These are phyloP conservation scores for Aspergillus thermomutatus DNA, from an alignment of 2,329 filamentous ascomycete genomes.

Conservation along the genomic window DNA sequence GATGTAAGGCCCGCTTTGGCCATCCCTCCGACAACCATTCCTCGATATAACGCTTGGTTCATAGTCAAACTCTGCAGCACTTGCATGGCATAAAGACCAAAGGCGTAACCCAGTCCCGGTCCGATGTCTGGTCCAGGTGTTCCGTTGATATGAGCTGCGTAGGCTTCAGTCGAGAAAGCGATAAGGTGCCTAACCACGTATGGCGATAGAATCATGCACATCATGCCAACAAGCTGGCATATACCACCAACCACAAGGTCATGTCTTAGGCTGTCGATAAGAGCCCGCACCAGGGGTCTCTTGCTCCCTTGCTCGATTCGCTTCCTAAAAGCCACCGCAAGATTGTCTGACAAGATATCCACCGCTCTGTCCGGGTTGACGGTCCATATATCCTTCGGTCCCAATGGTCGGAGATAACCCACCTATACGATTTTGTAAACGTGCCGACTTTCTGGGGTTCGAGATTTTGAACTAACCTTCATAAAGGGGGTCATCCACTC, in stretches of 20 bases:
- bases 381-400: constrained; percentile 80
- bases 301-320: constrained; percentile 66
- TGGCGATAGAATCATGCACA: constrained; percentile 75
- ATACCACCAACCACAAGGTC: constrained; percentile 85
- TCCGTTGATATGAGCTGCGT: constrained; percentile 55
- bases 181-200: constrained; percentile 86
- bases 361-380: constrained; percentile 79
- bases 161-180: constrained; percentile 77
- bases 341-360: constrained; percentile 63
- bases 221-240: constrained; percentile 68
- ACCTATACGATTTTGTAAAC: constrained; percentile 46
- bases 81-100: constrained; percentile 86
- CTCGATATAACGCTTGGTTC: constrained; percentile 89
- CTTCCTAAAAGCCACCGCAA: constrained; percentile 66
- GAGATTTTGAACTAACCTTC: constrained; percentile 52
- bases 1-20: constrained; percentile 76
- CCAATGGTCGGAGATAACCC: constrained; percentile 80
- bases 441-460: constrained; percentile 10
- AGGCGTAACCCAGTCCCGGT: constrained; percentile 73
- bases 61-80: constrained; percentile 73
- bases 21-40: constrained; percentile 89
- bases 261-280: constrained; percentile 79
- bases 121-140: constrained; percentile 64
- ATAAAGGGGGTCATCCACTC: constrained; percentile 90
- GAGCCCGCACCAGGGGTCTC: constrained; percentile 71